Evolutionary conservation across 2,329 filamentous ascomycete species (phyloP), one percentile per base, ranked within the genome.

Genomic region (Pseudogymnoascus pannorum): DNA sequence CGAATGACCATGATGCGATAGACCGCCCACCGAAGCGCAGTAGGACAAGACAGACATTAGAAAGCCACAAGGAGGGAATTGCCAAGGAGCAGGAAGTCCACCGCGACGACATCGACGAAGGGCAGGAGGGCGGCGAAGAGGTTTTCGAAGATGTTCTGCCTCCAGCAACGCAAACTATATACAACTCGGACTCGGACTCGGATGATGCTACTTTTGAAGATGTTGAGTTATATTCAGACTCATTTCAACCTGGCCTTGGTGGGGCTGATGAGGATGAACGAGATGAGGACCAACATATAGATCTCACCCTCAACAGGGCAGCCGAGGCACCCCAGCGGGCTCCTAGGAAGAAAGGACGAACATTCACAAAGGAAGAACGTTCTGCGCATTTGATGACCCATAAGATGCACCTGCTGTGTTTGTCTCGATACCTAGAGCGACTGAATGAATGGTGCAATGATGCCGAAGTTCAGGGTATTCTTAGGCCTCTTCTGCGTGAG

Each of bases 401-500:
- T 73, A 96, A 93, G 73, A 79, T 86, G 64, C 92, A 99, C 74
- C 66, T 97, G 0, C 76, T 97, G 12, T 96, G 91, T 71, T 79
- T 99, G 1, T 75, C 99, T 14, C 84, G 86, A 8, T 91, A 97
- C 73, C 81, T 87, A 14, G 82, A 89, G 66, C 79, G 85, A 62
- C 85, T 92, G 61, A 99, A 97, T 70, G 78, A 83, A 60, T 97
- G 93, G 91, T 97, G 92, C 75, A 96, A 96, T 69, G 87, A 93
- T 70, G 68, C 76, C 12, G 75, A 81, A 61, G 83, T 89, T 7
- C 91, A 96, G 70, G 80, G 78, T 40, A 75, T 75, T n/a, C 74
- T 96, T 40, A 85, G 82, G 60, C 76, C 80, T 40, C 78, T 92
- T 36, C 72, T 96, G 4, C 80, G 83, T 1, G 81, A 84, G 31